phyloP scores from a whole-genome alignment of 768 basidiomycete species.

The Tricholoma hemisulphureum region DNA sequence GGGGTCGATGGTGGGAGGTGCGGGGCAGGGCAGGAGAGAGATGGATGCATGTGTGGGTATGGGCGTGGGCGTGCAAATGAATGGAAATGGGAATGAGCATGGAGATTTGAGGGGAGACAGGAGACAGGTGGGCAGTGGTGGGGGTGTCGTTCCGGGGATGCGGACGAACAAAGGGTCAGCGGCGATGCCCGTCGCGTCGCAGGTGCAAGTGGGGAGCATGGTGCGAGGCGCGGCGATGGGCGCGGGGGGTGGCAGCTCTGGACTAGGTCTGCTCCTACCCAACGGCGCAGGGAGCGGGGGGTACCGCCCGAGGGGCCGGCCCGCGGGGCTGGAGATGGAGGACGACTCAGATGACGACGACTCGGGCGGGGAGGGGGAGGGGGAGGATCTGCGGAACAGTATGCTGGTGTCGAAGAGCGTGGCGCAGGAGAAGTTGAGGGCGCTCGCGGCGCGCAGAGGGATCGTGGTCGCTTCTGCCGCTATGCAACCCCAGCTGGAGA shows the following conservation, averaged over 20 bases:
- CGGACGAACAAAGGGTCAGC: slow-evolving; percentile 55
- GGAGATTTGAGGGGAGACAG: slow-evolving; percentile 6
- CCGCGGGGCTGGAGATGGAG: slow-evolving; percentile 67
- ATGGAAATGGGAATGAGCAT: background rate
- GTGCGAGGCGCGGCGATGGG: slow-evolving; percentile 10
- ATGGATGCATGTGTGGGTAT: background rate
- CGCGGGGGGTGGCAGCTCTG: background rate
- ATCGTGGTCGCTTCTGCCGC: no score
- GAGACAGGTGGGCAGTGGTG: background rate
- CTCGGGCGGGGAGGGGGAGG: slow-evolving; percentile 49
- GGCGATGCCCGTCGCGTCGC: slow-evolving; percentile 55
- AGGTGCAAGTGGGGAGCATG: slow-evolving; percentile 33
- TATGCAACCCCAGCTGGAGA: slow-evolving; percentile 13
- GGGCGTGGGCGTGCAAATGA: background rate
- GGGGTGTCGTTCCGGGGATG: slow-evolving; percentile 28
- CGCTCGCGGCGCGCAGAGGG: slow-evolving; percentile 49
- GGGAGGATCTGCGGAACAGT: slow-evolving; percentile 26
- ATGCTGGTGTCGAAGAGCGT: slow-evolving; percentile 64
- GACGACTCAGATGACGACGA: slow-evolving; percentile 61
- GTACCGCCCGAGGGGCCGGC: slow-evolving; percentile 66
- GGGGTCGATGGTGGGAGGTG: no score
- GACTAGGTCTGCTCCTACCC: background rate
- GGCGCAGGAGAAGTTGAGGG: slow-evolving; percentile 65
- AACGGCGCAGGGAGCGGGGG: slow-evolving; percentile 26
- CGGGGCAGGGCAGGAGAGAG: background rate